Percentiles rank a stretch among this genome's conserved stretches.
Conservation (phyloP, 2,329 filamentous ascomycete genomes). For the Huntiella omanensis region DNA sequence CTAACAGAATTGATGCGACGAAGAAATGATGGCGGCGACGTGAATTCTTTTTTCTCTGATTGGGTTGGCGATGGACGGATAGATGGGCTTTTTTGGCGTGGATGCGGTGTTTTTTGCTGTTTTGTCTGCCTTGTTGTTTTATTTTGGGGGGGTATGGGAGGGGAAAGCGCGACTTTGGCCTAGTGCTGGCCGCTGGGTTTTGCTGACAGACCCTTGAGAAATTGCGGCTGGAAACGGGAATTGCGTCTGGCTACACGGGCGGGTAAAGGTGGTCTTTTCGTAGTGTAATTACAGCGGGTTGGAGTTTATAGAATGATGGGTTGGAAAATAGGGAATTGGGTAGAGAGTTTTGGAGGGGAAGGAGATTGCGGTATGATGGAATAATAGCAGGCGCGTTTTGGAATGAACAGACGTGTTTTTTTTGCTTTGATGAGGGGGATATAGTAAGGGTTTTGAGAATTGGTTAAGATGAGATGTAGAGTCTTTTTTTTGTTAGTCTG, state of each 20-base stretch:
- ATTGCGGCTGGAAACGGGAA: no score
- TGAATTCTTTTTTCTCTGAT: not conserved
- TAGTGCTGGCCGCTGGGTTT: not conserved
- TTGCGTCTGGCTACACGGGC: no score
- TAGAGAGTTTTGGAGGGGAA: no score
- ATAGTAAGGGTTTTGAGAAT: no score
- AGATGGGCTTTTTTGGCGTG: not conserved
- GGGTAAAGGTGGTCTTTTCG: not conserved
- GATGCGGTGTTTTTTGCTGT: not conserved
- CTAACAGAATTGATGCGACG: not conserved
- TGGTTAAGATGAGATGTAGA: no score
- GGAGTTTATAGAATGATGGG: not conserved
- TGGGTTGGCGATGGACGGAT: slow-evolving; percentile 3
- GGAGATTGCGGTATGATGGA: no score
- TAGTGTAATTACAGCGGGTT: slow-evolving; percentile 2
- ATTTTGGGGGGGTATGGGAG: not conserved
- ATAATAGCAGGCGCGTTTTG: no score
- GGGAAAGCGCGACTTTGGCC: not conserved
- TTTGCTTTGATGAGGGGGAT: no score
- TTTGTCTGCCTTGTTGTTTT: not conserved
- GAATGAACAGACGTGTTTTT: no score
- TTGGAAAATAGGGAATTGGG: not conserved
- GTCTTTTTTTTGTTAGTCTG: no score
- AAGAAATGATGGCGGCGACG: not conserved
- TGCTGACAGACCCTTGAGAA: not conserved